phyloP scores from a whole-genome alignment of 2,329 filamentous ascomycete species.

The Geosmithia putterillii region DNA sequence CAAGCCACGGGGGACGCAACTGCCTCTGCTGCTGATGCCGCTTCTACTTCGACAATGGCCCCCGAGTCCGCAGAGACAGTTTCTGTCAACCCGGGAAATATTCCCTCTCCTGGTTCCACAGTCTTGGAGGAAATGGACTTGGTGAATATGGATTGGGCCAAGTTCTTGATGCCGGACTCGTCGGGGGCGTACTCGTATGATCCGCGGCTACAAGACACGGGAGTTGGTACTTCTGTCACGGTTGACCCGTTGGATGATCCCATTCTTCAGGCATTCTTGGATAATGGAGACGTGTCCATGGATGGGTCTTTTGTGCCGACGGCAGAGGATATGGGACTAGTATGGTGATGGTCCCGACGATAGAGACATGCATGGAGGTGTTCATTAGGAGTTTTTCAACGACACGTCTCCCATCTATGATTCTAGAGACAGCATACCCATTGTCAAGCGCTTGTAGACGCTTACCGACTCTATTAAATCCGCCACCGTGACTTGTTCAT shows the following conservation, averaged over 20 bases:
- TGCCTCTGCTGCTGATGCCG: too few relatives aligned
- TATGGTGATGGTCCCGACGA: not conserved
- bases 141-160: constrained; percentile 5
- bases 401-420: too few relatives aligned
- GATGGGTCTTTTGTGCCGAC: constrained; percentile 2
- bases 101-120: not conserved
- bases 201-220: too few relatives aligned
- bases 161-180: constrained; percentile 3
- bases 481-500: constrained; percentile 6
- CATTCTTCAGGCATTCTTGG: constrained; percentile 6
- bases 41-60: not conserved
- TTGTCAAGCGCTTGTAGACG: constrained; percentile 6
- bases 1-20: not conserved
- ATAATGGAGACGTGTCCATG: constrained; percentile 4
- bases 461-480: constrained; percentile 6
- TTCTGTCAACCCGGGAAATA: not conserved
- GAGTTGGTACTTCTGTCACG: not conserved
- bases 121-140: not conserved
- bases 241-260: constrained; percentile 6
- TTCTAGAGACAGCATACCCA: not conserved
- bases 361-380: too few relatives aligned
- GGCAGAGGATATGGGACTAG: constrained; percentile 3
- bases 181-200: too few relatives aligned
- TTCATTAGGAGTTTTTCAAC: too few relatives aligned
- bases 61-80: not conserved